Percentiles rank a stretch among this genome's conserved stretches.
phyloP scores from a whole-genome alignment of 2,329 filamentous ascomycete genomes.

The Ophiocordyceps sinensis region DNA sequence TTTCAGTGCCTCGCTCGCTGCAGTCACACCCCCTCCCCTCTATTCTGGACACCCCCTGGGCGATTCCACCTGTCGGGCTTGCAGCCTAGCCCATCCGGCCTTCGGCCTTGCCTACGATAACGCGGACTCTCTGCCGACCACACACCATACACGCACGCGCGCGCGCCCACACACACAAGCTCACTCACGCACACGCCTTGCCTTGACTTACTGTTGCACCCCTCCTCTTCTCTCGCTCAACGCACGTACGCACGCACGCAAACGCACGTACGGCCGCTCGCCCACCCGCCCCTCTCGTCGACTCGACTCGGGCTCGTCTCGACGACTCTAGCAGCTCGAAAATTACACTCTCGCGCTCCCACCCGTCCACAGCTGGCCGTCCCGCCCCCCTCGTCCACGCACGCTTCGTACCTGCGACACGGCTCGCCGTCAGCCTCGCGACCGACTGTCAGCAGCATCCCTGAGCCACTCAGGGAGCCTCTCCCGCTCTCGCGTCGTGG shows the following conservation, averaged over 20 bases:
- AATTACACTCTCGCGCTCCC: neutral
- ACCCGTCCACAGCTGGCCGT: neutral
- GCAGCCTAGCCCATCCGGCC: slow-evolving; percentile 6
- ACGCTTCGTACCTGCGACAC: slow-evolving; percentile 3
- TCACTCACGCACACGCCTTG: neutral
- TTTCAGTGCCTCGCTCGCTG: neutral
- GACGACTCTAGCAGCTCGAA: neutral
- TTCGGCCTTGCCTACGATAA: slow-evolving; percentile 3
- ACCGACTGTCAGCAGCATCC: slow-evolving; percentile 3
- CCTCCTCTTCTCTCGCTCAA: neutral
- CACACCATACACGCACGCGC: neutral
- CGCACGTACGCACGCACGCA: neutral
- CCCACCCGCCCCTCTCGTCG: neutral
- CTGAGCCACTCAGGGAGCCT: slow-evolving; percentile 10
- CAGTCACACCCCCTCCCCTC: neutral
- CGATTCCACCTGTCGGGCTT: slow-evolving; percentile 7
- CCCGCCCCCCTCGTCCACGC: neutral
- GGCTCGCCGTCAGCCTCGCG: slow-evolving; percentile 5
- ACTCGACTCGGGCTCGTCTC: neutral
- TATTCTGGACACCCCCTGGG: slow-evolving; percentile 5
- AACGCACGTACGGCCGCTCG: neutral
- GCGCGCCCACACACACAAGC: neutral
- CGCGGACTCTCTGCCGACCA: slow-evolving; percentile 1
- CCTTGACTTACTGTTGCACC: neutral
- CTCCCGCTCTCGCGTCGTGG: slow-evolving; percentile 10